phyloP scores from a whole-genome alignment of 768 basidiomycete genomes.

The Dendrothele bispora region DNA sequence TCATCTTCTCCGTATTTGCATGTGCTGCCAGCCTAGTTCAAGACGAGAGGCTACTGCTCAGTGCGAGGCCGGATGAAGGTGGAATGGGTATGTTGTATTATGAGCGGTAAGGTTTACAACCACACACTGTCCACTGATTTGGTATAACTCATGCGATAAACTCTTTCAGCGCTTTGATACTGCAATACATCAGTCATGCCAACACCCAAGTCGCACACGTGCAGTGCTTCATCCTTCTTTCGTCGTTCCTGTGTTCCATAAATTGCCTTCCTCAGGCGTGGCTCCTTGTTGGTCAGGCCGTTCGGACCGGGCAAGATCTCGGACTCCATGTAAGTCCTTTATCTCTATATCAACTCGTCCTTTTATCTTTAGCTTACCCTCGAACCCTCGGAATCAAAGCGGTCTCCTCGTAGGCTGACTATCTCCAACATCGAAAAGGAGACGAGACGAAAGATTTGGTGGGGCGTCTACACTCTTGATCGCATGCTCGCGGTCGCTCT shows the following conservation, averaged over 20 bases:
- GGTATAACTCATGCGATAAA: slow-evolving; percentile 7
- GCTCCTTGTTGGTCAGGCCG: slow-evolving; percentile 89
- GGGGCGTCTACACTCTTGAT: slow-evolving; percentile 88
- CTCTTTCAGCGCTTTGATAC: slow-evolving; percentile 69
- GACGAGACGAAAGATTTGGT: slow-evolving; percentile 90
- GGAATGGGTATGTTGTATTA: slow-evolving; percentile 91
- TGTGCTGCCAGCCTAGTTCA: slow-evolving; percentile 79
- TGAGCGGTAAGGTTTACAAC: slow-evolving; percentile 60
- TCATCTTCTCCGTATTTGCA: slow-evolving; percentile 90
- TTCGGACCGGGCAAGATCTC: slow-evolving; percentile 87
- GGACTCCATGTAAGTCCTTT: slow-evolving; percentile 77
- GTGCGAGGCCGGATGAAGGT: slow-evolving; percentile 66
- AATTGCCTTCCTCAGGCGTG: slow-evolving; percentile 95
- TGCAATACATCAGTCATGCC: slow-evolving; percentile 90
- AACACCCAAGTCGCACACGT: slow-evolving; percentile 85
- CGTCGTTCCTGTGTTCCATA: slow-evolving; percentile 88
- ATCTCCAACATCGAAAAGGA: slow-evolving; percentile 82
- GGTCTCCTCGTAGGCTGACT: slow-evolving; percentile 74
- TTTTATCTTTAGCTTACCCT: slow-evolving; percentile 17
- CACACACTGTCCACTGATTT: slow-evolving; percentile 6
- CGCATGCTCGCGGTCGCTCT: slow-evolving; percentile 91
- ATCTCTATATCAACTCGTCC: slow-evolving; percentile 3
- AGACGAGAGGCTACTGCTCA: slow-evolving; percentile 62
- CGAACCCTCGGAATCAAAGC: too few species aligned
- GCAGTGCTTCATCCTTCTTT: slow-evolving; percentile 86